Evolutionary conservation across 805 yeast genomes (phyloP).

Genomic region (Metschnikowia noctiluminum): DNA sequence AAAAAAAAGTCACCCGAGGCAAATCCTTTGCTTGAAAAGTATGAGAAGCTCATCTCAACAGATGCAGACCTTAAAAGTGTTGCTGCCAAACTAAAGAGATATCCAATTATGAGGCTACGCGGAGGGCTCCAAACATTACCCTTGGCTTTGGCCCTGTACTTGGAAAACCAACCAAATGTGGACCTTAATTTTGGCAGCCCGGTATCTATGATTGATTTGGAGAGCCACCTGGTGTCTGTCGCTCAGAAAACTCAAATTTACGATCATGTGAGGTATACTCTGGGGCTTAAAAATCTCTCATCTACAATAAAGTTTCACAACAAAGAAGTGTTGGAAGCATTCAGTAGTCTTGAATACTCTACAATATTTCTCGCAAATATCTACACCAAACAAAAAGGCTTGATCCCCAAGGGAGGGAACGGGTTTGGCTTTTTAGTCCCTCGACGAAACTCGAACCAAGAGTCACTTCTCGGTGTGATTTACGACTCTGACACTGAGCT

Average conservation of each 20-base stretch:
- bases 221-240: conserved; percentile 11
- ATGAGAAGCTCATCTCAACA: conserved; percentile 39
- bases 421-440: conserved; percentile 95
- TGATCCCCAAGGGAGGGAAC: conserved; percentile 35
- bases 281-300: conserved; percentile 43
- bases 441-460: conserved; percentile 41
- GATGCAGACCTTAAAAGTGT: conserved; percentile 36
- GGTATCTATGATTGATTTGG: conserved; percentile 21
- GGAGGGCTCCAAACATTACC: conserved; percentile 60
- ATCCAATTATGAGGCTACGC: conserved; percentile 59
- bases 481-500: conserved; percentile 84
- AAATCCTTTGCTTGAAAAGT: conserved; percentile 27
- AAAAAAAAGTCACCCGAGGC: conserved; percentile 8
- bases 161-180: conserved; percentile 41
- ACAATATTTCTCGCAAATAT: conserved; percentile 66
- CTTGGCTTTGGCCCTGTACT: conserved; percentile 32
- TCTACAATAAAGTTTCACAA: conserved; percentile 18
- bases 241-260: conserved; percentile 19
- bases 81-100: conserved; percentile 40
- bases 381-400: conserved; percentile 41
- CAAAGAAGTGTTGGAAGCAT: conserved; percentile 6
- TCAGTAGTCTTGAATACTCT: conserved; percentile 36
- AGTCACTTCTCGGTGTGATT: conserved; percentile 75
- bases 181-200: conserved; percentile 29
- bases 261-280: conserved; percentile 61